Base-by-base conservation (phyloP, 164 flowering plant genomes). In the Vitis cinerea region DNA sequence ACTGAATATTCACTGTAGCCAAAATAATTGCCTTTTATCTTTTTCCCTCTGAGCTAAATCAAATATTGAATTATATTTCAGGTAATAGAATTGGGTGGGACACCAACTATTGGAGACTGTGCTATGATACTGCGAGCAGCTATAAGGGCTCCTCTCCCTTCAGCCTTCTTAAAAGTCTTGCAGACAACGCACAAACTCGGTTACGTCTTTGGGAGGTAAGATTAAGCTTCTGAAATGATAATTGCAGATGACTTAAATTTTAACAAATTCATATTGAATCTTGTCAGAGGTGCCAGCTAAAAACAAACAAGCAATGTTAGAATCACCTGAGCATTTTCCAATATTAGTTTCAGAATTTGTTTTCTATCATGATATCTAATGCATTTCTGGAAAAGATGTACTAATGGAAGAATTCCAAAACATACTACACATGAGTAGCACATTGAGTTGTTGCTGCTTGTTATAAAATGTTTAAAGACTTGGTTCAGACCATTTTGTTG, bases 11-110 rank as follows among this genome's bases (percentile, higher is more conserved):
- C 47, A 27, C 44, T n/a, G 2, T 65, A 7, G 19, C 31, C 10
- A 64, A 23, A 51, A 64, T n/a, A 37, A 37, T 37, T 19, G 14
- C 12, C 9, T 52, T 15, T 14, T 50, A 17, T 30, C 48, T 3
- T 51, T 2, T n/a, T 15, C 64, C 9, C 1, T 13, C 23, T 61
- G 3, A 17, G 17, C 50, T 73, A 52, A 37, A 16, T 56, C 16
- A 65, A 31, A 7, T 8, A 17, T 54, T 50, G 58, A 23, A n/a
- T n/a, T 44, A 19, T 50, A 55, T 79, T 73, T 61, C 86, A 95
- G 98, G 98, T 92, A 16, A 90, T 91, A 27, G 97, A 93, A 80
- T 84, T 92, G 83, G 97, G 97, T 47, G 97, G 96, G 58, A 87
- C 75, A 65, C 99, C 99, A 14, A 95, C 98, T 15, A 88, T 92